Conservation (phyloP, 2,329 filamentous ascomycete species). For the Leptographium galeiforme region DNA sequence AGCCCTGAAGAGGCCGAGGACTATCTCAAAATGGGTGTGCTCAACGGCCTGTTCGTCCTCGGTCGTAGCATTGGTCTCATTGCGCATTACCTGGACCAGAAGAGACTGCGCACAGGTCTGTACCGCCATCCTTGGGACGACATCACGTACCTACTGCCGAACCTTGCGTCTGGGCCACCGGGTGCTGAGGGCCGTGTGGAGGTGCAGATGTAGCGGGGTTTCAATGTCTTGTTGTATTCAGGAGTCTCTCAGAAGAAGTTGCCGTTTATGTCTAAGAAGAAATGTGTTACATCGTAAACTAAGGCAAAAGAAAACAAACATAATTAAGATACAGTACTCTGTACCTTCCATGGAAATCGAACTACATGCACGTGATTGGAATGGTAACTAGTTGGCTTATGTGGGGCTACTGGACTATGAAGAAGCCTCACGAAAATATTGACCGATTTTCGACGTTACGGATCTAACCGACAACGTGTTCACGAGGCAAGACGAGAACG, state of each 20-base stretch:
- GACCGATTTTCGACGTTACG: no score
- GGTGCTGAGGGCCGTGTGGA: constrained; percentile 80
- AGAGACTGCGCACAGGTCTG: constrained; percentile 93
- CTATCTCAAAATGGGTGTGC: constrained; percentile 97
- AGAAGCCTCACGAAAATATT: no score
- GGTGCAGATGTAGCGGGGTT: constrained; percentile 51
- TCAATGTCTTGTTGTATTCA: not conserved
- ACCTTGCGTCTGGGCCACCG: constrained; percentile 55
- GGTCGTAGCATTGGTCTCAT: constrained; percentile 96
- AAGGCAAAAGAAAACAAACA: no score
- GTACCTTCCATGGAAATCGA: no score
- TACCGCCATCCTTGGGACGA: constrained; percentile 99
- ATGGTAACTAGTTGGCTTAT: no score
- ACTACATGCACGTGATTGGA: no score
- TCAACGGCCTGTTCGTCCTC: constrained; percentile 98
- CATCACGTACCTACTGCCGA: constrained; percentile 87
- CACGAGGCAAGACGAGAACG: no score
- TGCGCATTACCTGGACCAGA: constrained; percentile 99
- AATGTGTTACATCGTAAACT: not conserved
- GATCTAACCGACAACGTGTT: no score
- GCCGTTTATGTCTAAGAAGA: not conserved
- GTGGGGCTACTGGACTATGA: no score
- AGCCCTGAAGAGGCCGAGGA: constrained; percentile 93
- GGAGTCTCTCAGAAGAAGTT: not conserved
- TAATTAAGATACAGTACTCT: no score